These are phyloP conservation scores for Xylariaceae sp. DNA, from an alignment of 2,329 filamentous ascomycete genomes.

Conservation along the genomic window DNA sequence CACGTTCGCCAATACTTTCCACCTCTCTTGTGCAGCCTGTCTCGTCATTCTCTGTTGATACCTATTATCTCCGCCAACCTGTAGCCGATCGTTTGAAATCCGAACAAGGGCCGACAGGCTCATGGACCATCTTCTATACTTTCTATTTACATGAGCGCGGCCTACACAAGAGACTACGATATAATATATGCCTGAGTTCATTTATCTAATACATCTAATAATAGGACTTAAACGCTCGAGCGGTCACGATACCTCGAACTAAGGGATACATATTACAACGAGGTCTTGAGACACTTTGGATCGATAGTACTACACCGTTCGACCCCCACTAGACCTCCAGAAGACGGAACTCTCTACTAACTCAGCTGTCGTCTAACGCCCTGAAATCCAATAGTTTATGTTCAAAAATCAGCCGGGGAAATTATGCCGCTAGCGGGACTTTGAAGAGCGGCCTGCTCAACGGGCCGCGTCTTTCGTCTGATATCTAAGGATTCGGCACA, in stretches of 20 bases:
- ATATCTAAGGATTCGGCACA: conserved; percentile 20
- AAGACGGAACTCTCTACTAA: conserved; percentile 23
- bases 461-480: conserved; percentile 15
- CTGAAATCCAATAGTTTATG: conserved; percentile 22
- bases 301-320: conserved; percentile 26
- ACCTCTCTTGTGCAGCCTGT: conserved; percentile 10
- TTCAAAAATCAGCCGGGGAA: conserved; percentile 19
- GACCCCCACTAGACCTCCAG: conserved; percentile 14
- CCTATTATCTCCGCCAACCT: conserved; percentile 4
- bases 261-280: neutral
- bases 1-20: conserved; percentile 17
- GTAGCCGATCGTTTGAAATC: conserved; percentile 22
- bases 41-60: conserved; percentile 4
- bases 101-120: conserved; percentile 16
- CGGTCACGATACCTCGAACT: neutral
- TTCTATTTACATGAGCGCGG: neutral
- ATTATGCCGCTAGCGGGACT: conserved; percentile 9
- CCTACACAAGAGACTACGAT: neutral
- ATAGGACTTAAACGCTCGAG: neutral
- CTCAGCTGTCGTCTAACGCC: conserved; percentile 23
- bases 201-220: neutral
- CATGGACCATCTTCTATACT: conserved; percentile 2
- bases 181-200: neutral
- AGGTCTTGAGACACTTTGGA: conserved; percentile 1
- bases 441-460: conserved; percentile 6